Conservation (phyloP, 306 rosid species). For the Morella rubra region DNA sequence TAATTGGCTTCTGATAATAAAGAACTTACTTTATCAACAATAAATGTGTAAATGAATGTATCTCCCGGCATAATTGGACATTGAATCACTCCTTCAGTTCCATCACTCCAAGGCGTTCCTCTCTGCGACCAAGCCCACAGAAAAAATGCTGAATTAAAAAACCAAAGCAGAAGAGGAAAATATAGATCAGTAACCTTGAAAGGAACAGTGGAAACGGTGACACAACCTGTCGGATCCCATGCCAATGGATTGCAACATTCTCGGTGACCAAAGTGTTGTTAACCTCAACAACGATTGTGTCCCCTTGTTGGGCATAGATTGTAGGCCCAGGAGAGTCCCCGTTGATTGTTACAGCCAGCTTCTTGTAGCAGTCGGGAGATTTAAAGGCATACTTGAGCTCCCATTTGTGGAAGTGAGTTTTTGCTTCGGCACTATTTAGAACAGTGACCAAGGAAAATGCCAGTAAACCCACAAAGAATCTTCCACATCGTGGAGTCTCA, state of each 20-base stretch:
- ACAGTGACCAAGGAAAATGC: too few relatives aligned
- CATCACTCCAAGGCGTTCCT: constrained; percentile 64
- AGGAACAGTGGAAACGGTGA: too few relatives aligned
- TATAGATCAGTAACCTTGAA: too few relatives aligned
- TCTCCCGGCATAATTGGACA: constrained; percentile 57
- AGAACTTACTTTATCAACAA: constrained; percentile 48
- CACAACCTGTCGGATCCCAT: constrained; percentile 53
- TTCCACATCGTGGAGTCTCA: too few relatives aligned
- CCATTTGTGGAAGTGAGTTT: too few relatives aligned
- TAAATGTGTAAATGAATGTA: constrained; percentile 47
- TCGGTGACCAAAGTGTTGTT: constrained; percentile 44
- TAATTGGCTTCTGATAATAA: not conserved
- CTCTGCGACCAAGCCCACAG: constrained; percentile 23
- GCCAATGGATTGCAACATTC: constrained; percentile 60
- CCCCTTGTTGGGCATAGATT: constrained; percentile 51
- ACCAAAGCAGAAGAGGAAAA: too few relatives aligned
- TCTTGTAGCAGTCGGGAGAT: too few relatives aligned
- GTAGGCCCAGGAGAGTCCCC: constrained; percentile 57
- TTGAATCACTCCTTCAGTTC: constrained; percentile 55
- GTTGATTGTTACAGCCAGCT: constrained; percentile 41
- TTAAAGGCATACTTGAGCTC: too few relatives aligned
- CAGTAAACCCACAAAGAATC: too few relatives aligned
- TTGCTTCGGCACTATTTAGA: too few relatives aligned
- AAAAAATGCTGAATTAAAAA: not conserved
- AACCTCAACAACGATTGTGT: constrained; percentile 46